Evolutionary conservation across 179 eudicot species (phyloP), one percentile per base, ranked within the genome.

Genomic region (Patellifolia procumbens): DNA sequence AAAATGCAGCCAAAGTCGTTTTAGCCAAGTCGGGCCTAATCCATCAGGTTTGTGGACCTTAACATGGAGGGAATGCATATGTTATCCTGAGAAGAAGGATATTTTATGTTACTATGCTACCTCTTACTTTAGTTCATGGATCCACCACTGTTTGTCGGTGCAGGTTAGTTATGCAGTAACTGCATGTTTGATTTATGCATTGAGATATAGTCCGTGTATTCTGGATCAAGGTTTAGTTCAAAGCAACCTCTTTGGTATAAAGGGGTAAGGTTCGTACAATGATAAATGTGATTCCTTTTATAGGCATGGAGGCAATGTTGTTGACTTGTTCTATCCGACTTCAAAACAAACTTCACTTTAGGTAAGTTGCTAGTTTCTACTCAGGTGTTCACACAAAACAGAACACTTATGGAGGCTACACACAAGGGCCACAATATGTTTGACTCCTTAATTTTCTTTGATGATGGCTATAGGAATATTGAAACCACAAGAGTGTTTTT

Each of bases 1-100:
- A 4, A 85, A n/a, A 87, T 80, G 84, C 81, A 52, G 95, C 92
- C 22, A 82, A 83, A 77, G 77, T 89, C 5, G 89, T 89, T 77
- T 84, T 90, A 28, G 85, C 81, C 39, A 89, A n/a, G n/a, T n/a
- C n/a, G n/a, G n/a, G n/a, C n/a, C n/a, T n/a, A n/a, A 79, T 39
- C 74, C 85, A 26, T n/a, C n/a, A n/a, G n/a, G n/a, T n/a, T n/a
- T n/a, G n/a, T n/a, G n/a, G n/a, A n/a, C n/a, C n/a, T n/a, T n/a
- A n/a, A n/a, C n/a, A n/a, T n/a, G n/a, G n/a, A n/a, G n/a, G n/a
- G n/a, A n/a, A n/a, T n/a, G n/a, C n/a, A n/a, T n/a, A n/a, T n/a
- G n/a, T n/a, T n/a, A n/a, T n/a, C n/a, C n/a, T n/a, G n/a, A n/a
- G n/a, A n/a, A n/a, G n/a, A n/a, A n/a, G n/a, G n/a, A n/a, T n/a